These are phyloP conservation scores for Epichloe uncinata DNA, from an alignment of 2,329 filamentous ascomycete genomes.

Conservation along the genomic window DNA sequence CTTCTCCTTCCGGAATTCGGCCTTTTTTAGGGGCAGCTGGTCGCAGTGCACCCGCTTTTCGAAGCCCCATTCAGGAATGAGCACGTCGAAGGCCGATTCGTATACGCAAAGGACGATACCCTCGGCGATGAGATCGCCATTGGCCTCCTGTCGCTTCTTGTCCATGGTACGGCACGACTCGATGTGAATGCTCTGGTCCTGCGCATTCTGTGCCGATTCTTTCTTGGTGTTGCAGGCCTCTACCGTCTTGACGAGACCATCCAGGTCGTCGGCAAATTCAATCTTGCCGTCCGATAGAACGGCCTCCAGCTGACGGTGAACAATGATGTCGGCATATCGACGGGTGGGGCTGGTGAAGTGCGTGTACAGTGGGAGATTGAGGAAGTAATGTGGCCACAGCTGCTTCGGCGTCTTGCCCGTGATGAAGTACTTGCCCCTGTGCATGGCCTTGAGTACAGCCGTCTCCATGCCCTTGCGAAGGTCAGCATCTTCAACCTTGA, in stretches of 20 bases:
- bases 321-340: slow-evolving; percentile 87
- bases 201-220: slow-evolving; percentile 90
- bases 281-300: slow-evolving; percentile 68
- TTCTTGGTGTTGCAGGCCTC: slow-evolving; percentile 99
- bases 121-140: slow-evolving; percentile 86
- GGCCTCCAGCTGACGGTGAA: slow-evolving; percentile 86
- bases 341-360: slow-evolving; percentile 94
- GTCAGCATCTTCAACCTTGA: slow-evolving; percentile 79
- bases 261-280: slow-evolving; percentile 81
- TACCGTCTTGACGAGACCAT: slow-evolving; percentile 78
- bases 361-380: slow-evolving; percentile 89
- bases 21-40: slow-evolving; percentile 94
- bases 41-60: slow-evolving; percentile 99
- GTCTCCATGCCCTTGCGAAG: slow-evolving; percentile 98
- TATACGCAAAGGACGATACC: slow-evolving; percentile 96
- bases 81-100: slow-evolving; percentile 94
- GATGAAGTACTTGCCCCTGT: slow-evolving; percentile 89
- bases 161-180: slow-evolving; percentile 96
- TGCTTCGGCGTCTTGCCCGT: slow-evolving; percentile 65
- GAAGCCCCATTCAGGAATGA: slow-evolving; percentile 96
- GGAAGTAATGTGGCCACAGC: slow-evolving; percentile 73
- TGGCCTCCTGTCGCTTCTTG: slow-evolving; percentile 71
- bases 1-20: slow-evolving; percentile 96
- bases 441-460: slow-evolving; percentile 86
- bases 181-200: slow-evolving; percentile 98